Evolutionary conservation across 2,329 filamentous ascomycete genomes (phyloP).

Genomic region (Calonectria multiphialidica): DNA sequence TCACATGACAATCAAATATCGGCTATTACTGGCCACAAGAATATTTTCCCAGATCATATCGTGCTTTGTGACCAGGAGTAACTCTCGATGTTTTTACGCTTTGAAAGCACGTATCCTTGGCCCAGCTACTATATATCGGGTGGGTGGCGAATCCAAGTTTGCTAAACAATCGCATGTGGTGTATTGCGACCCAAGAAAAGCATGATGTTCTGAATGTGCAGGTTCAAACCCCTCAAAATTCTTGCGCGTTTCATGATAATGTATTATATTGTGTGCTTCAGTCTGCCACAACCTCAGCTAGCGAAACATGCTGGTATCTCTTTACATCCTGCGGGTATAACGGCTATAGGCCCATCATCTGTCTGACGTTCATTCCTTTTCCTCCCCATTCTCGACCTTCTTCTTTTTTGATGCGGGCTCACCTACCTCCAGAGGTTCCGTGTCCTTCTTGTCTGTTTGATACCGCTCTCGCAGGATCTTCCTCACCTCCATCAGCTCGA

Average conservation of each 20-base stretch:
- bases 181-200: too few species aligned
- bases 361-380: neutral
- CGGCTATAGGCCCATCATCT: neutral
- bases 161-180: too few species aligned
- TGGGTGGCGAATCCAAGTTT: too few species aligned
- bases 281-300: neutral
- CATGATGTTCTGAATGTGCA: too few species aligned
- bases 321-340: neutral
- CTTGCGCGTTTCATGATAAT: too few species aligned
- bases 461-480: conserved; percentile 60
- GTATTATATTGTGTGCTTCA: too few species aligned
- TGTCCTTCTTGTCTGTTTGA: neutral
- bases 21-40: neutral
- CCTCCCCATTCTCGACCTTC: neutral
- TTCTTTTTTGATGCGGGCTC: conserved; percentile 9
- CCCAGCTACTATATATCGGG: too few species aligned
- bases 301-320: neutral
- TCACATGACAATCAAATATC: conserved; percentile 19
- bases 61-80: neutral
- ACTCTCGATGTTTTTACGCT: neutral
- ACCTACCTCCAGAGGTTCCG: neutral
- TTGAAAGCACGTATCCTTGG: neutral
- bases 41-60: neutral
- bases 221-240: too few species aligned
- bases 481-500: conserved; percentile 71